A percentile compares a stretch with the other conserved stretches of the same genome.
Conservation (phyloP, 805 yeast genomes). For the Kluyveromyces siamensis region DNA sequence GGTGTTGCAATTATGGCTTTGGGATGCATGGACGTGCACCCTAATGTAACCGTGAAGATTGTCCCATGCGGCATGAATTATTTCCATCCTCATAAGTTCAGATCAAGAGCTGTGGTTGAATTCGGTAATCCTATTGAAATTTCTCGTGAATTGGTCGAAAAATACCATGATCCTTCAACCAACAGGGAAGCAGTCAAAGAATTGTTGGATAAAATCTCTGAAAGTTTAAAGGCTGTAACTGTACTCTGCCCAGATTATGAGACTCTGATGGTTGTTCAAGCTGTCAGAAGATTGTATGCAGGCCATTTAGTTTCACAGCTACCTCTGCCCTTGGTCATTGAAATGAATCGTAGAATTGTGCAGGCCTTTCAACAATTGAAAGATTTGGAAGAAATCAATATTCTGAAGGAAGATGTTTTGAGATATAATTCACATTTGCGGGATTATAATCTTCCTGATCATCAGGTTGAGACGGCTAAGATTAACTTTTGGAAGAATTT, state of each 20-base stretch:
- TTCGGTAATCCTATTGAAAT: conserved; percentile 84
- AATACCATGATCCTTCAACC: conserved; percentile 55
- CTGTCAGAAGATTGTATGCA: conserved; percentile 82
- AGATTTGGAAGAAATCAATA: conserved; percentile 58
- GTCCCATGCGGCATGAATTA: conserved; percentile 98
- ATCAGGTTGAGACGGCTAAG: conserved; percentile 43
- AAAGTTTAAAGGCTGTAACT: conserved; percentile 74
- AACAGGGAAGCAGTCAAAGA: conserved; percentile 66
- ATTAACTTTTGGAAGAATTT: conserved; percentile 41
- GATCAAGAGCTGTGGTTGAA: conserved; percentile 92
- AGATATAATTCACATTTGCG: conserved; percentile 64
- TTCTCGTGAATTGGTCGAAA: conserved; percentile 47
- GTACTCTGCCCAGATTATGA: conserved; percentile 86
- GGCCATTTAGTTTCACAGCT: conserved; percentile 61
- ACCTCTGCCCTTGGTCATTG: conserved; percentile 78
- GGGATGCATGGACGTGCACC: conserved; percentile 79
- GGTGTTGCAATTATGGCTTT: conserved; percentile 98
- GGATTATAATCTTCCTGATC: conserved; percentile 53
- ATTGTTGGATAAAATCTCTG: conserved; percentile 58
- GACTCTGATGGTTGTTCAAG: conserved; percentile 80
- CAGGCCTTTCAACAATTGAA: conserved; percentile 70
- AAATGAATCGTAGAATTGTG: conserved; percentile 81
- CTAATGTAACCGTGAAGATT: conserved; percentile 68
- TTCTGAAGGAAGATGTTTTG: conserved; percentile 53
- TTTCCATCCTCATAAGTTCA: conserved; percentile 89